Evolutionary conservation across 2,329 filamentous ascomycete species (phyloP).

Genomic region (Paraphaeosphaeria minitans): DNA sequence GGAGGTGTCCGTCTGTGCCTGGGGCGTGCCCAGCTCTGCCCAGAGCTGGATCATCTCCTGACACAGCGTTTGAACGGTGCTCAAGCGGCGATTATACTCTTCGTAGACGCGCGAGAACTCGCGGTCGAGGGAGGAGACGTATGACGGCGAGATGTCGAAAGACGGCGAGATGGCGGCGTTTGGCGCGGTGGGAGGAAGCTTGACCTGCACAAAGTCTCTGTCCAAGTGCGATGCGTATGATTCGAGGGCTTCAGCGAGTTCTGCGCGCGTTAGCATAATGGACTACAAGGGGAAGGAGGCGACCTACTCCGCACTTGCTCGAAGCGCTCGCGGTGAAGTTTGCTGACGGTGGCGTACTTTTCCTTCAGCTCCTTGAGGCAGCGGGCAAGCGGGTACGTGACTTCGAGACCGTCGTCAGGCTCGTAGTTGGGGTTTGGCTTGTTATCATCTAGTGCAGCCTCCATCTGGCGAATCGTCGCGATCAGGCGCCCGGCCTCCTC

Average conservation of each 20-base stretch:
- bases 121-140: slow-evolving; percentile 82
- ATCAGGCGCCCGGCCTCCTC: slow-evolving; percentile 88
- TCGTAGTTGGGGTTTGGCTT: slow-evolving; percentile 69
- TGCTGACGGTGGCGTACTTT: slow-evolving; percentile 79
- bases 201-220: slow-evolving; percentile 81
- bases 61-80: slow-evolving; percentile 72
- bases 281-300: not conserved
- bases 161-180: slow-evolving; percentile 77
- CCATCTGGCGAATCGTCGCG: slow-evolving; percentile 89
- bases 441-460: slow-evolving; percentile 81
- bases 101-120: slow-evolving; percentile 97
- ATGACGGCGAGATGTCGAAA: slow-evolving; percentile 91
- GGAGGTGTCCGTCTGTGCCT: slow-evolving; percentile 84
- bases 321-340: slow-evolving; percentile 86
- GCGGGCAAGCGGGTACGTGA: slow-evolving; percentile 81
- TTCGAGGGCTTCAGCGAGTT: slow-evolving; percentile 90
- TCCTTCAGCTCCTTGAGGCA: slow-evolving; percentile 84
- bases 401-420: slow-evolving; percentile 69
- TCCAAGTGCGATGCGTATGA: slow-evolving; percentile 97
- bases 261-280: slow-evolving; percentile 53
- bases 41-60: slow-evolving; percentile 93
- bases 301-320: slow-evolving; percentile 90
- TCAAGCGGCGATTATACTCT: slow-evolving; percentile 86
- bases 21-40: slow-evolving; percentile 92
- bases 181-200: slow-evolving; percentile 79